Evolutionary conservation across 495 filamentous ascomycete genomes (phyloP).

Genomic region (Penicillium verhagenii): DNA sequence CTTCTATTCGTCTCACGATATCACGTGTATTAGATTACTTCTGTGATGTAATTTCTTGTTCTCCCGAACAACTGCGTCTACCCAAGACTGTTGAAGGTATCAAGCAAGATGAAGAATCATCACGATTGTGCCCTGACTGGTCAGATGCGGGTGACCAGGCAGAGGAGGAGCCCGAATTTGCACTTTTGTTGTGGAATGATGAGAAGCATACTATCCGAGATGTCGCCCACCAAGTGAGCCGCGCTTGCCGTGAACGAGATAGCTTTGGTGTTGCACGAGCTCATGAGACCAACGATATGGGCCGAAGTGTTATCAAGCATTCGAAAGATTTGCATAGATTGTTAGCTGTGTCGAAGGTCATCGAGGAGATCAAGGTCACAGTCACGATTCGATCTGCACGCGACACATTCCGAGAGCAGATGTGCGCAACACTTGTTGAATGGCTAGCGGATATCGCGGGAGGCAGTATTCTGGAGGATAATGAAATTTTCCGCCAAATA

Average conservation of each 20-base stretch:
- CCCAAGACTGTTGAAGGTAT: constrained; percentile 79
- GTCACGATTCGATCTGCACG: constrained; percentile 90
- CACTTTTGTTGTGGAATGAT: constrained; percentile 94
- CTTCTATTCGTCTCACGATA: constrained; percentile 79
- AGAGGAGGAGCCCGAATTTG: constrained; percentile 68
- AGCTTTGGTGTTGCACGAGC: constrained; percentile 72
- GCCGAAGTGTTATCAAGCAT: constrained; percentile 79
- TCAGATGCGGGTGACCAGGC: constrained; percentile 60
- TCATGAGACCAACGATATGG: constrained; percentile 82
- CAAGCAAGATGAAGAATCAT: constrained; percentile 73
- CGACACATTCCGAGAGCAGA: constrained; percentile 95
- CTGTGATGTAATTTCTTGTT: constrained; percentile 95
- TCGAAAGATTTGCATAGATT: constrained; percentile 67
- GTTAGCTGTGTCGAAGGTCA: constrained; percentile 70
- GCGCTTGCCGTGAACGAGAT: constrained; percentile 75
- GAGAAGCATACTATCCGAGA: constrained; percentile 97
- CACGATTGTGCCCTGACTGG: constrained; percentile 71
- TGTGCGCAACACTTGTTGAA: constrained; percentile 96
- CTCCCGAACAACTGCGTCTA: constrained; percentile 88
- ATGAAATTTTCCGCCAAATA: constrained; percentile 71
- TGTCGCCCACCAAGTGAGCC: constrained; percentile 81
- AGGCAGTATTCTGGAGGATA: constrained; percentile 79
- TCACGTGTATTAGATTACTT: constrained; percentile 86
- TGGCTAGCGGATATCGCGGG: constrained; percentile 93
- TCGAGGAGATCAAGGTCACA: constrained; percentile 94